phyloP scores from a whole-genome alignment of 306 rosid species.

The Mimosa bimucronata region DNA sequence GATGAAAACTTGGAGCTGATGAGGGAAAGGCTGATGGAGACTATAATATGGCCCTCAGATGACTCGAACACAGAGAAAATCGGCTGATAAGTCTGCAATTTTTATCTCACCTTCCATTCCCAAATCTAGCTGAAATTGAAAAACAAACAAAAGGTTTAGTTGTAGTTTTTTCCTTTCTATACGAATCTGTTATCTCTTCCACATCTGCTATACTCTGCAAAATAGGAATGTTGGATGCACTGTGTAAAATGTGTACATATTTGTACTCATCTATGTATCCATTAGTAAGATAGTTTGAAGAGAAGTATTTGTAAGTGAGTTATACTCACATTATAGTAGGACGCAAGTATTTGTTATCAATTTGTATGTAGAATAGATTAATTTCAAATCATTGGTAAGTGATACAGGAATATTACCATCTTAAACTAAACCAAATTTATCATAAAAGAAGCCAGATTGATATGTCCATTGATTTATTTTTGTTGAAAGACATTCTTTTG shows the following conservation, averaged over 20 bases:
- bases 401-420: background rate
- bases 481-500: background rate
- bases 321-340: background rate
- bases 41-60: constrained; percentile 98
- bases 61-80: constrained; percentile 89
- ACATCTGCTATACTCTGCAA: background rate
- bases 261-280: constrained; percentile 23
- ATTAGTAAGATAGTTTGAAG: constrained; percentile 30
- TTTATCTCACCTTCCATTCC: constrained; percentile 26
- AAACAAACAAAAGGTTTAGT: background rate
- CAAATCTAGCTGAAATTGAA: constrained; percentile 37
- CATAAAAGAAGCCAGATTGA: background rate
- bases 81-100: constrained; percentile 47
- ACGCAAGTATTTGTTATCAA: background rate
- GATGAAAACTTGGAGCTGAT: constrained; percentile 86
- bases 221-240: background rate
- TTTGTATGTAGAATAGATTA: background rate
- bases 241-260: constrained; percentile 47
- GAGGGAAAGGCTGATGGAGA: constrained; percentile 91
- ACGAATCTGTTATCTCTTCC: background rate
- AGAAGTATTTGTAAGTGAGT: constrained; percentile 1
- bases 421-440: background rate
- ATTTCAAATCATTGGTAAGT: background rate
- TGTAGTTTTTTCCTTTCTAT: constrained; percentile 18
- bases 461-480: background rate